Evolutionary conservation across 352 stramenopile genomes (phyloP), one percentile per base, ranked within the genome.

Genomic region (Globisporangium middletonii): DNA sequence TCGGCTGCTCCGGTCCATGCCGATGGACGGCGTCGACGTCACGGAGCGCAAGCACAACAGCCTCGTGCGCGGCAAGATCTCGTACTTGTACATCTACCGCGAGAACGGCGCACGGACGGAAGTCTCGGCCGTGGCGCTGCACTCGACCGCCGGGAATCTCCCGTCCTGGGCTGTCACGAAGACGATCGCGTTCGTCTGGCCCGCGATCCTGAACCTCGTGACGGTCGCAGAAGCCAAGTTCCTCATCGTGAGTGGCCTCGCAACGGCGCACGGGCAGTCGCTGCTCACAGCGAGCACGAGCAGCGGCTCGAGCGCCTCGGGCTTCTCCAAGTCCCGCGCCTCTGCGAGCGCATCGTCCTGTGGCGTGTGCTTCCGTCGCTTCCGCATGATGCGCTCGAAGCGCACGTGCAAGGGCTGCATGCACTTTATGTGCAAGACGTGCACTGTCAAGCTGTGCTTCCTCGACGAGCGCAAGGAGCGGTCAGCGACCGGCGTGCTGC

Each of bases 61-160:
- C 37, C 59, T 76, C 43, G 69, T 76, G 53, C 65, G 69, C 8
- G 69, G 69, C 55, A 71, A 72, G 62, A 71, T 76, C 28, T 76
- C 69, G 43, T 71, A 76, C 46, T 11, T 76, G 19, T 66, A 72
- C 26, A 43, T 76, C 12, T 76, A 76, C 48, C 62, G 69, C 16
- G 62, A 76, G 59, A 69, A 73, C 43, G 69, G 69, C 19, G 44
- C 62, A 18, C 55, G 65, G 46, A 69, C 71, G 13, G 62, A 73
- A 44, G 65, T 67, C 16, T 73, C 63, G 16, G 54, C 62, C 41
- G 60, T 72, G 37, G 65, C 69, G 38, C 68, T 73, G 45, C 65
- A 76, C 53, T 71, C 69, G 28, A 72, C 65, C 4, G 69, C 65
- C 1, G 69, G 69, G 3, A 73, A 30, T 44, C 62, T 76, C 59